Conservation (phyloP, 257 asterid genomes). For the Pogostemon cablin region DNA sequence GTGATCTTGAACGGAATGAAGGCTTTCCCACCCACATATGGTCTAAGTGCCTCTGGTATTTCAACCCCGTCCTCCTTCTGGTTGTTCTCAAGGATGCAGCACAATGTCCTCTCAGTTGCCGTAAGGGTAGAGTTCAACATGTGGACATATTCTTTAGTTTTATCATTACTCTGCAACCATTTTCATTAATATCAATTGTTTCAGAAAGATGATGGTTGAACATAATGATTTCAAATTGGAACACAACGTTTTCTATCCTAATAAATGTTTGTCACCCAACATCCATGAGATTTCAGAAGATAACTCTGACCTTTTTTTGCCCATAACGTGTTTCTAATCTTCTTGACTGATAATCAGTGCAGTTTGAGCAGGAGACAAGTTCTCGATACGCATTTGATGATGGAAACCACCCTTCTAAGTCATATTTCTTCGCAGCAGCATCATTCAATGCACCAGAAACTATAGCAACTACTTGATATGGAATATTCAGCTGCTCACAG, state of each 20-base stretch:
- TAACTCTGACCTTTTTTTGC: slow-evolving; percentile 66
- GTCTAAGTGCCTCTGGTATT: slow-evolving; percentile 71
- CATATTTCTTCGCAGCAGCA: slow-evolving; percentile 97
- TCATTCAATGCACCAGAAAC: slow-evolving; percentile 96
- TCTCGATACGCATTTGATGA: slow-evolving; percentile 80
- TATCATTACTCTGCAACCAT: slow-evolving; percentile 65
- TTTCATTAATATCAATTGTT: slow-evolving; percentile 5
- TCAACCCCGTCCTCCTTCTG: slow-evolving; percentile 92
- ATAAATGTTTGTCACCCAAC: not conserved
- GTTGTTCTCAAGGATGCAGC: slow-evolving; percentile 88
- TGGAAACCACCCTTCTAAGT: slow-evolving; percentile 97
- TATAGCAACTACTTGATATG: slow-evolving; percentile 77
- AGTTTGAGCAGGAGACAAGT: slow-evolving; percentile 95
- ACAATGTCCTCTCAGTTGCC: slow-evolving; percentile 93
- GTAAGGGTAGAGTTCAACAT: slow-evolving; percentile 86
- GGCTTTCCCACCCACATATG: slow-evolving; percentile 69
- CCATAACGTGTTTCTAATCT: slow-evolving; percentile 88
- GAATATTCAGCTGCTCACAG: slow-evolving; percentile 69
- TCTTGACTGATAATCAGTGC: slow-evolving; percentile 87
- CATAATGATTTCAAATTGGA: not conserved
- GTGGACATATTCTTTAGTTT: slow-evolving; percentile 81
- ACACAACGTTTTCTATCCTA: no score
- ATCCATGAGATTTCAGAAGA: not conserved
- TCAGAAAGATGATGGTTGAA: not conserved
- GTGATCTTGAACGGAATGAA: slow-evolving; percentile 66